Evolutionary conservation across 2,329 filamentous ascomycete genomes (phyloP).

Genomic region (Nothophoma quercina): DNA sequence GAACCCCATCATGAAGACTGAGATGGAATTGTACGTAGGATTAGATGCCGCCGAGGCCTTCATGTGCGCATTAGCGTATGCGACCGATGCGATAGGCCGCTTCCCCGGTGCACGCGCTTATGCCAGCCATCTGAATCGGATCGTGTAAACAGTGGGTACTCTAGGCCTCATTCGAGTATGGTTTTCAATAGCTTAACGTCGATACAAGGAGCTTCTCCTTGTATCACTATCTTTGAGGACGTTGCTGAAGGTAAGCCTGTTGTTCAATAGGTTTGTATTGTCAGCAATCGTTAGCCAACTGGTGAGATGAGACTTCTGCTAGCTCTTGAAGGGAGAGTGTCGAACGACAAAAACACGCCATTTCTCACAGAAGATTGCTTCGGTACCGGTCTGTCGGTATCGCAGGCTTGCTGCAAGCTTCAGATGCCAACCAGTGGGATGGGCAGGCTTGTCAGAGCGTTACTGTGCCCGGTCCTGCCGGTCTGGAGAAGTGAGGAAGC

Average conservation of each 20-base stretch:
- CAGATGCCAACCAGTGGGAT: constrained; percentile 30
- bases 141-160: constrained; percentile 23
- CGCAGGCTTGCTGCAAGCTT: constrained; percentile 23
- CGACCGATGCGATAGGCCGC: constrained; percentile 28
- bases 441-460: constrained; percentile 12
- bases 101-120: constrained; percentile 39
- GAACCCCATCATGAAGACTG: constrained; percentile 1
- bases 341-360: constrained; percentile 29
- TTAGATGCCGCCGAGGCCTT: constrained; percentile 3
- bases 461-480: constrained; percentile 9
- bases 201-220: constrained; percentile 7
- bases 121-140: constrained; percentile 9
- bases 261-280: background rate
- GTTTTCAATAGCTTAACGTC: constrained; percentile 25
- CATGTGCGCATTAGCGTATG: constrained; percentile 24
- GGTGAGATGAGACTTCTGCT: background rate
- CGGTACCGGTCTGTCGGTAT: constrained; percentile 46
- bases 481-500: background rate
- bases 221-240: background rate
- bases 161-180: constrained; percentile 28
- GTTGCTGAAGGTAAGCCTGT: background rate
- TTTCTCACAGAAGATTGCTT: constrained; percentile 37
- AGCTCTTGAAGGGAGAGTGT: constrained; percentile 11
- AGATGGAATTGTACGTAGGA: background rate
- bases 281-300: background rate